Evolutionary conservation across 176 grass and related monocot species (phyloP), one percentile per base, ranked within the genome.

Genomic region (Musa troglodytarum): DNA sequence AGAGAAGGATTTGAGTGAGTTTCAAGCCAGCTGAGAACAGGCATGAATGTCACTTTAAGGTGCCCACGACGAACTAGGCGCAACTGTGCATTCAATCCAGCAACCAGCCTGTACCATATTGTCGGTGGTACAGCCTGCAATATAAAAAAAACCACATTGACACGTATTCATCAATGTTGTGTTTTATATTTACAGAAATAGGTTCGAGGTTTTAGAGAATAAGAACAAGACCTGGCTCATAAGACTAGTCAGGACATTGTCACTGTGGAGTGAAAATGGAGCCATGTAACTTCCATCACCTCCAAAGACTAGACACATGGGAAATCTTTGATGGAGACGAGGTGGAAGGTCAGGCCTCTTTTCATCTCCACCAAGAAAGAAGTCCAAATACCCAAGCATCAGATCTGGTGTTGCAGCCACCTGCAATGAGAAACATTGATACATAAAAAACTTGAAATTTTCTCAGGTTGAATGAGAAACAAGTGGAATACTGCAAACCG

Each of bases 211-310:
- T 62, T 12, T 63, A 21, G 52, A 20, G 21, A 52, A 69, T 49
- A 86, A 29, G 50, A 56, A 57, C 63, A 1, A 63, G 80, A 99
- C 96, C 88, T 99, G 96, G 55, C 96, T 89, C 96, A 99, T 86
- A 64, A 99, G 91, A 82, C 96, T 99, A 74, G 96, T 92, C 76
- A 99, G 86, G 67, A 99, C 91, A 92, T 85, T 99, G 67, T 99
- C 96, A 80, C 96, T 92, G 81, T 95, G 91, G 63, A 95, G 87
- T 53, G 89, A 89, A 87, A 95, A 95, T 49, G 96, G 96, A 83
- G 96, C 88, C 96, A 99, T 95, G 85, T 99, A 99, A 85, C 88
- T 88, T 84, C 91, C 96, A 79, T 99, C 87, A 10, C 96, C 96
- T 69, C 96, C 96, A 88, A 99, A 99, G 53, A 94, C 85, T 63